Percentiles rank a stretch among this genome's conserved stretches.
Conservation (phyloP, 129 eudicot genomes). For the Escallonia rubra region DNA sequence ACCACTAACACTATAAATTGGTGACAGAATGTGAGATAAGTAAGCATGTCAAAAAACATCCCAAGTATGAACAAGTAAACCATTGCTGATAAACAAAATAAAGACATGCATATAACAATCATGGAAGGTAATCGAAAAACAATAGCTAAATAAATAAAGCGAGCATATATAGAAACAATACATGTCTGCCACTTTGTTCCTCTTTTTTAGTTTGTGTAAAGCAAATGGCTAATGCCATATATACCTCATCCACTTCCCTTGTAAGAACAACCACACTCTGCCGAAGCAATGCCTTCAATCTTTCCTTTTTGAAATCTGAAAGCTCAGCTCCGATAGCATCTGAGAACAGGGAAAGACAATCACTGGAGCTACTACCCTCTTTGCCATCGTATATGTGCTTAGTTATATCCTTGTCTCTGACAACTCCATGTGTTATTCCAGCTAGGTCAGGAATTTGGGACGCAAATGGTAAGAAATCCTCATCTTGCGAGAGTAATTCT, state of each 20-base stretch:
- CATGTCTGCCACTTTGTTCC: too few relatives aligned
- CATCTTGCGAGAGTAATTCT: conserved; percentile 40
- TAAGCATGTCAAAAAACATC: too few relatives aligned
- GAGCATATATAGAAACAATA: too few relatives aligned
- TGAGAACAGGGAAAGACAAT: conserved; percentile 32
- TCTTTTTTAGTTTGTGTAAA: background rate
- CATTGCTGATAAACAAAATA: background rate
- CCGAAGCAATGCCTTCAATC: conserved; percentile 46
- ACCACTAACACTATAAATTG: too few relatives aligned
- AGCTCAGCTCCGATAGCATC: conserved; percentile 40
- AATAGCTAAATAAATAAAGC: background rate
- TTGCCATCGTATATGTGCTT: conserved; percentile 13
- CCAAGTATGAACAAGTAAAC: background rate
- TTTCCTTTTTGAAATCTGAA: conserved; percentile 41
- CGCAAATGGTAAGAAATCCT: conserved; percentile 30
- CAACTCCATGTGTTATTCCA: conserved; percentile 12
- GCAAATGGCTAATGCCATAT: background rate
- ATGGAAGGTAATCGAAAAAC: too few relatives aligned
- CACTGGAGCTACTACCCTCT: conserved; percentile 12
- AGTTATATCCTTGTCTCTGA: background rate
- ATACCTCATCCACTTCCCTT: conserved; percentile 80
- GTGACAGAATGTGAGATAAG: too few relatives aligned
- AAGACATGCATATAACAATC: background rate
- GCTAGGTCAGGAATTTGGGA: conserved; percentile 17
- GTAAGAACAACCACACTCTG: conserved; percentile 44